These are phyloP conservation scores for Zygosaccharomyces gambellarensis DNA, from an alignment of 805 yeast species.

Conservation along the genomic window DNA sequence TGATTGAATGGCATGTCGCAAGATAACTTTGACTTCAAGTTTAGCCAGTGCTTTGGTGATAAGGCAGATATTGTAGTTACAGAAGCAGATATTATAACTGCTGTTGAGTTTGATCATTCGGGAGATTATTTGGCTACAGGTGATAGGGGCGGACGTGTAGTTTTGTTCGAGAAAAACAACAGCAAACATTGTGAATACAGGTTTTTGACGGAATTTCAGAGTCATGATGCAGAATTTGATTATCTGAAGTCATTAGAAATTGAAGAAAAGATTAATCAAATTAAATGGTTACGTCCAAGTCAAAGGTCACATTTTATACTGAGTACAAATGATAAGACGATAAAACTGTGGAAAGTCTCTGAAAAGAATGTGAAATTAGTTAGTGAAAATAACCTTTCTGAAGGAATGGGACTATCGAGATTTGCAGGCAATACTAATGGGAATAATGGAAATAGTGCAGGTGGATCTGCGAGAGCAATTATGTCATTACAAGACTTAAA, in stretches of 20 bases:
- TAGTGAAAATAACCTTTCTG: constrained; percentile 78
- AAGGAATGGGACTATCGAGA: constrained; percentile 24
- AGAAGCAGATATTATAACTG: constrained; percentile 94
- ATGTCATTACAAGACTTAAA: constrained; percentile 47
- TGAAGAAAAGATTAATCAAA: constrained; percentile 96
- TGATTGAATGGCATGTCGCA: constrained; percentile 33
- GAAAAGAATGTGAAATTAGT: constrained; percentile 91
- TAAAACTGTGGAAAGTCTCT: constrained; percentile 93
- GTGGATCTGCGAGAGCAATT: constrained; percentile 28
- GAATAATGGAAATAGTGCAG: constrained; percentile 10
- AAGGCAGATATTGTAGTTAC: constrained; percentile 96
- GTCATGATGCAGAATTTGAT: constrained; percentile 98
- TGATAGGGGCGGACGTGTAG: constrained; percentile 97
- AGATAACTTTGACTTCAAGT: constrained; percentile 48
- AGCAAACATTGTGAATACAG: constrained; percentile 83
- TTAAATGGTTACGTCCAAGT: constrained; percentile 88
- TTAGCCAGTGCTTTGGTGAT: constrained; percentile 97
- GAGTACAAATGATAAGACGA: constrained; percentile 96
- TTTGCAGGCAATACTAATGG: constrained; percentile 4
- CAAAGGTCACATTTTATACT: constrained; percentile 87
- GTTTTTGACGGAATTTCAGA: constrained; percentile 94
- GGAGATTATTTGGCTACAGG: constrained; percentile 98
- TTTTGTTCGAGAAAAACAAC: constrained; percentile 83
- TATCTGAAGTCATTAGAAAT: constrained; percentile 92
- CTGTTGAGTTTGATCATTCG: constrained; percentile 92